phyloP scores from a whole-genome alignment of 2,329 filamentous ascomycete species.

The Cladosporium sp. region DNA sequence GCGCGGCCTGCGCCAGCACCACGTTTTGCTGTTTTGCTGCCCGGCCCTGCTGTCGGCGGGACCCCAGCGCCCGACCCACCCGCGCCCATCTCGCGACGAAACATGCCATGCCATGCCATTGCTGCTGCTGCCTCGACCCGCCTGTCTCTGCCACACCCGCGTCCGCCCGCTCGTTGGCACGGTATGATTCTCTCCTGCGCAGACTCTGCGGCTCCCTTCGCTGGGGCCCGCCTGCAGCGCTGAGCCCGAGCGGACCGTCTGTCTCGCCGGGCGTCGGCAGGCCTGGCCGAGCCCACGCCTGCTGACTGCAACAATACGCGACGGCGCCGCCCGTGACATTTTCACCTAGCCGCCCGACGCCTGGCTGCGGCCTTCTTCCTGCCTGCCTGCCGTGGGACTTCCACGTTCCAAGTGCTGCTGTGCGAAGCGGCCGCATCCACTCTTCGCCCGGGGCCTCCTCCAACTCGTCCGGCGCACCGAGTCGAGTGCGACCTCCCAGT shows the following conservation, averaged over 20 bases:
- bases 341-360: slow-evolving; percentile 9
- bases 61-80: slow-evolving; percentile 5
- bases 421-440: too few relatives aligned
- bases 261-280: slow-evolving; percentile 4
- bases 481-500: not conserved
- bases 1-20: not conserved
- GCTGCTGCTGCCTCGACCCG: not conserved
- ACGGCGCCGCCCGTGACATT: not conserved
- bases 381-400: too few relatives aligned
- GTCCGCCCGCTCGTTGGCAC: not conserved
- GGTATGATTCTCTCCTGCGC: not conserved
- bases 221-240: slow-evolving; percentile 7
- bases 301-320: slow-evolving; percentile 5
- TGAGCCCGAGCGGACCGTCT: too few relatives aligned
- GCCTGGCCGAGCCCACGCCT: slow-evolving; percentile 2
- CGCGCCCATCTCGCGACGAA: not conserved
- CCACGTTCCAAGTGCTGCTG: too few relatives aligned
- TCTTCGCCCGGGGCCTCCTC: not conserved
- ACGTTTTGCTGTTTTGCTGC: not conserved
- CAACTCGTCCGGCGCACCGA: not conserved
- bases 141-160: too few relatives aligned
- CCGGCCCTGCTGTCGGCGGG: slow-evolving; percentile 9
- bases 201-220: not conserved
- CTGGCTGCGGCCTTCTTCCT: not conserved
- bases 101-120: not conserved